Evolutionary conservation across 1,139 yeast species (phyloP), one percentile per base, ranked within the genome.

Genomic region (Insectozyma bohioensis): DNA sequence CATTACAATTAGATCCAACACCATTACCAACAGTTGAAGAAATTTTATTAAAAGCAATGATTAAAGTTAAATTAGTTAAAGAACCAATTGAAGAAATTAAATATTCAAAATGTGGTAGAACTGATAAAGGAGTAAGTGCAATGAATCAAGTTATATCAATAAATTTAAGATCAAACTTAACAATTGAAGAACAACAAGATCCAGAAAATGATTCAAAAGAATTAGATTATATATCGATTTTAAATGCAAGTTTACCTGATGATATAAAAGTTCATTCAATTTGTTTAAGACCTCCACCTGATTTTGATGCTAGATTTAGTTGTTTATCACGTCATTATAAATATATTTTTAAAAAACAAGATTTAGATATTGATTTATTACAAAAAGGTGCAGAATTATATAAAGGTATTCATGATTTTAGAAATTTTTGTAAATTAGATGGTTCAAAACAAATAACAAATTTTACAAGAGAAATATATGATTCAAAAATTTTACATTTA

Each of bases 71-170:
- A 46, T 60, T 94, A 40, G 78, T 94, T 24, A 74, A 80, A 8
- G 67, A 77, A 1, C 58, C 73, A 19, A 88, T 88, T 1, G 77
- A 72, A 2, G 76, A 72, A 33, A 77, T 84, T 36, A 64, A 72
- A 11, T 90, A 90, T 56, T 84, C 95, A 45, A 66, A 98, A 41
- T 94, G 98, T 61, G 99, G 99, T 0, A 69, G 99, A 49, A 92
- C 99, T 0, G 99, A 92, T 51, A 82, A 80, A 47, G 98, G 98
- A 10, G 99, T 92, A 5, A 85, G 95, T 61, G 98, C 99, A 0
- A 77, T 92, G 82, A 85, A 87, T 48, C 99, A 92, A 58, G 98
- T 92, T 6, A 82, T 92, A 9, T 80, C 96, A 0, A 63, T 92
- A 25, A 63, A 69, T 14, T 82, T 92, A 15, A 68, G 99, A 43